Percentiles rank a stretch among this genome's conserved stretches.
phyloP scores from a whole-genome alignment of 768 basidiomycete species.

The Tephrocybe rancida region DNA sequence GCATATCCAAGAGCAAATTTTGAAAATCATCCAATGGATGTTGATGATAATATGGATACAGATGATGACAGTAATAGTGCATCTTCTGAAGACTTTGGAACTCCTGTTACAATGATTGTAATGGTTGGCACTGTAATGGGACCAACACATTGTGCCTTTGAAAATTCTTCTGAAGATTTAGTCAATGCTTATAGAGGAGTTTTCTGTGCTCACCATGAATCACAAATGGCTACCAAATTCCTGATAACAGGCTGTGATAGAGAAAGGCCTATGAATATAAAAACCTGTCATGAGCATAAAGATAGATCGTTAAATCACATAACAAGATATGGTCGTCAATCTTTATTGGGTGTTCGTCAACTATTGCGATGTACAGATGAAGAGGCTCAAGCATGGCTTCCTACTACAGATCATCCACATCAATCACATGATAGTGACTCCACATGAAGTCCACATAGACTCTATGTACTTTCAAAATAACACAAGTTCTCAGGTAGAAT shows the following conservation, averaged over 20 bases:
- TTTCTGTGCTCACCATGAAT: conserved; percentile 13
- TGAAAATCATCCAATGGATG: conserved; percentile 2
- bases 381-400: not conserved
- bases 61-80: no score
- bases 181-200: conserved; percentile 13
- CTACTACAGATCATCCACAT: not conserved
- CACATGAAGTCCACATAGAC: no score
- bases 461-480: no score
- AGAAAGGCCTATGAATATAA: not conserved
- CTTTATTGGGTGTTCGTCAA: not conserved
- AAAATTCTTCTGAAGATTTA: conserved; percentile 7
- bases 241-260: conserved; percentile 3
- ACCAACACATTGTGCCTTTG: conserved; percentile 18
- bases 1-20: not conserved
- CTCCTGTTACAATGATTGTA: conserved; percentile 1
- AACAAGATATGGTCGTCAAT: not conserved
- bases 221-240: conserved; percentile 4
- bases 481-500: no score
- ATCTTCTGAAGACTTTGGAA: not conserved
- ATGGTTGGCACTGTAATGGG: conserved; percentile 4
- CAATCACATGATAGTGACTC: not conserved
- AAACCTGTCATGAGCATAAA: not conserved
- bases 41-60: no score
- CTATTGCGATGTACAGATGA: not conserved
- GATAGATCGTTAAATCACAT: not conserved